Percentiles rank a stretch among this genome's conserved stretches.
These are phyloP conservation scores for Emiliania huxleyi DNA, from an alignment of 78 protist species.

Conservation along the genomic window DNA sequence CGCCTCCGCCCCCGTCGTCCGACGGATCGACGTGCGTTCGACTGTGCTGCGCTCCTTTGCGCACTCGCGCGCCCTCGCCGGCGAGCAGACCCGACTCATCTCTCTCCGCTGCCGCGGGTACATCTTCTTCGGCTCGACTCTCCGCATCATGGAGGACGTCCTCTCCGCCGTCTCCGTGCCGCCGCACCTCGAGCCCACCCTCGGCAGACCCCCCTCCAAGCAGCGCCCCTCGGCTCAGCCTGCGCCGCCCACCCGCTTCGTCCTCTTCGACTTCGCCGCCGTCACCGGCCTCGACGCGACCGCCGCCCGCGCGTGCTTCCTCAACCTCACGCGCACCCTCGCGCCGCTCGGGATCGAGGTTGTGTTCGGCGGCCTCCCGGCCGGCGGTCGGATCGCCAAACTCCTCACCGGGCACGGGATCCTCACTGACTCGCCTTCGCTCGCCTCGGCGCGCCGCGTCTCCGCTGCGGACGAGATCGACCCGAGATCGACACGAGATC, in stretches of 20 bases:
- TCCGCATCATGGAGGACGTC: neutral
- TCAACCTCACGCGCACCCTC: neutral
- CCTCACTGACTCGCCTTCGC: neutral
- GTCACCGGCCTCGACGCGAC: conserved; percentile 12
- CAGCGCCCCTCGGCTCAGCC: neutral
- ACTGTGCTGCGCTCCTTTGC: neutral
- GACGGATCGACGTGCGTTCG: neutral
- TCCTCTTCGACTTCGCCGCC: neutral
- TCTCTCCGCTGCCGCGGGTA: neutral
- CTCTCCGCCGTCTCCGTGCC: neutral
- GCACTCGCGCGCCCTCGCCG: neutral
- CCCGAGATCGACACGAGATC: too few species aligned
- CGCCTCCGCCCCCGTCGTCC: neutral
- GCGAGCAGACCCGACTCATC: neutral
- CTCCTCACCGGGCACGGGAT: neutral
- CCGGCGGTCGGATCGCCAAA: neutral
- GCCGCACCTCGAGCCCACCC: neutral
- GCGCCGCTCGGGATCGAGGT: neutral
- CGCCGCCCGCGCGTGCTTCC: conserved; percentile 23
- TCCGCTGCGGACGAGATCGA: neutral
- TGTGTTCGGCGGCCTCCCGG: neutral
- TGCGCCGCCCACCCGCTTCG: neutral
- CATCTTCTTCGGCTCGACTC: conserved; percentile 18
- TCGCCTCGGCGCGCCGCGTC: neutral
- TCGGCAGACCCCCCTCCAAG: neutral